Evolutionary conservation across 169 alveolate species (phyloP), one percentile per base, ranked within the genome.

Genomic region (Cystoisospora suis): DNA sequence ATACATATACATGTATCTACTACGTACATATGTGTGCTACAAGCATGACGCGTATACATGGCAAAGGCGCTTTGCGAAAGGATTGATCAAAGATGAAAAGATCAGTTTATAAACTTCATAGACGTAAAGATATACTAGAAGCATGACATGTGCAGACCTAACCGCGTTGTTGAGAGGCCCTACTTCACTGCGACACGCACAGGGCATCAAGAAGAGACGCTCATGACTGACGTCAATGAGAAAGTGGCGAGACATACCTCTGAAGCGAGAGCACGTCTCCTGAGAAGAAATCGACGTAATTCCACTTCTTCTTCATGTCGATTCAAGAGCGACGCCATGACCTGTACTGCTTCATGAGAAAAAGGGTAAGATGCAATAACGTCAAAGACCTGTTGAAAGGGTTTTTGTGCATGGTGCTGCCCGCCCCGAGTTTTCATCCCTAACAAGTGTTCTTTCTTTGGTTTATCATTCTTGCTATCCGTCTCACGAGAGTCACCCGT

Each of bases 261-360:
- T n/a, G 3, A 38, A 0, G 56, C 83, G 56, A 72, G 83, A 17
- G 83, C 15, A 38, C 83, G 83, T 27, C 32, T 34, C 27, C 23
- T 46, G 27, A 72, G 83, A 3, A 72, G 56, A 34, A 72, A 72
- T 0, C 32, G 83, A 29, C 42, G 47, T 0, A 72, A 38, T 5
- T 46, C 83, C 38, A 38, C 83, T 36, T 72, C 83, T 29, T 72
- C 83, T 17, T 72, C 83, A 53, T 40, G 56, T 0, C 83, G 53
- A 38, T 72, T 40, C 56, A 72, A 20, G 27, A 72, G 83, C 4
- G 83, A 23, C 32, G 83, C 53, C 83, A 72, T 72, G 47, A 72
- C 83, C 32, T 72, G 83, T 6, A 72, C 83, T 6, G 83, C 83
- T 17, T 72, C 83, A 34, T 72, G 15, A 17, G 83, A 72, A 38